Conservation (phyloP, 805 yeast species). For the Candida silvatica region DNA sequence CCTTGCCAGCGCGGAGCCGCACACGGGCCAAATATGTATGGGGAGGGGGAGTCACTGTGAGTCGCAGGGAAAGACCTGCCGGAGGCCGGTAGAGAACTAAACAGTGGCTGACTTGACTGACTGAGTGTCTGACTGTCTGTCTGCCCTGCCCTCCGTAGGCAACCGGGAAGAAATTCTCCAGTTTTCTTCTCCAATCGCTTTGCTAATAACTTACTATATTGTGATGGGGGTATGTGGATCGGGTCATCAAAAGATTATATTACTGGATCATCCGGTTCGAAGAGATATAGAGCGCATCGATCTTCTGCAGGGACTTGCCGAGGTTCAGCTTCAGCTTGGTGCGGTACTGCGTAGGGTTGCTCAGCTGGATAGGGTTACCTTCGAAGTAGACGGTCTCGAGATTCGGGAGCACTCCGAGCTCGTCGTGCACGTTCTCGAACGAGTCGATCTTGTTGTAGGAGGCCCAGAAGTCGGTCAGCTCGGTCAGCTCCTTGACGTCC, state of each 20-base stretch:
- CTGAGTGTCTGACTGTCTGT: too few species aligned
- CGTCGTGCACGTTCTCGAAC: slow-evolving; percentile 60
- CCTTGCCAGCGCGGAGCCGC: too few species aligned
- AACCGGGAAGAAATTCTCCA: background rate
- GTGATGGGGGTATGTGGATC: too few species aligned
- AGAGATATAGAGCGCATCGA: slow-evolving; percentile 73
- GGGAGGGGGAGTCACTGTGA: too few species aligned
- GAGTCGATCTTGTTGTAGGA: slow-evolving; percentile 63
- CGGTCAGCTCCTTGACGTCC: slow-evolving; percentile 51
- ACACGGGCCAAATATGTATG: too few species aligned
- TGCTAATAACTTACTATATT: background rate
- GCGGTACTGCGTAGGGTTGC: slow-evolving; percentile 74
- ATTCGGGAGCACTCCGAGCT: slow-evolving; percentile 51
- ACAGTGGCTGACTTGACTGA: too few species aligned
- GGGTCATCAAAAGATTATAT: too few species aligned
- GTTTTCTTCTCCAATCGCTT: background rate
- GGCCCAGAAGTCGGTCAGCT: slow-evolving; percentile 93
- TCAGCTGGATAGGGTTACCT: slow-evolving; percentile 77
- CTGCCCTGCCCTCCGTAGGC: background rate
- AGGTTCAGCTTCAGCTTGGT: slow-evolving; percentile 70
- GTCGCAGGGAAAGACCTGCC: too few species aligned
- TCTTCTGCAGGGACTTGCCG: slow-evolving; percentile 65
- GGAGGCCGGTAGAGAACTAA: too few species aligned
- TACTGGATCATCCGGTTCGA: slow-evolving; percentile 6
- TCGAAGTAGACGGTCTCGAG: slow-evolving; percentile 90